Evolutionary conservation across 2,329 filamentous ascomycete species (phyloP), one percentile per base, ranked within the genome.

Genomic region (Penicillium corylophilum): DNA sequence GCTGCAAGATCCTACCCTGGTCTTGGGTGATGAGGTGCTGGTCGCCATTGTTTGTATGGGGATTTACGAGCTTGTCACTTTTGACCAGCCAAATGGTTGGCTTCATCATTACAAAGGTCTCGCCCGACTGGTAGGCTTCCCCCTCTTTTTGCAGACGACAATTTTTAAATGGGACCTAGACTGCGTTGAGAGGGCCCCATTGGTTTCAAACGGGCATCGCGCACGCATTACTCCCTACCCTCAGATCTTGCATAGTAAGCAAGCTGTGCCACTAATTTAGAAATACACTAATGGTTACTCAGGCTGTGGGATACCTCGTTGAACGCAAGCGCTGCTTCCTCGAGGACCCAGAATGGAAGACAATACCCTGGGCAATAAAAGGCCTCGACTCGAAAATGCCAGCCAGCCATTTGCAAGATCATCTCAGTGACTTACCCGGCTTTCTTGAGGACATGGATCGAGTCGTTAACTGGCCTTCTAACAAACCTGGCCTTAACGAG

Each of bases 241-340:
- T 57, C 5, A 40, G 54, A 50, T 48, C 49, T 35, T 47, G 33
- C n/a, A 53, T 59, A 35, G 57, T 55, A 33, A 54, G 52, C 18
- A 10, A 31, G n/a, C n/a, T n/a, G n/a, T n/a, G n/a, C n/a, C n/a
- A n/a, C n/a, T n/a, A 6, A 3, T 24, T 9, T 26, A 13, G 16
- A 4, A 10, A 3, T 18, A 3, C 1, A 16, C 20, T 48, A 9
- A 48, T 4, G 9, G 3, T 2, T n/a, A n/a, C 5, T 8, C 3
- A 58, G 55, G 18, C 50, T 1, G 23, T 54, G 2, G 54, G 50
- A 22, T 50, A 50, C 15, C 38, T 57, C 12, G 24, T 57, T 16
- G 46, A 57, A 15, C 52, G 54, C 6, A 57, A 59, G 46, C 50
- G 40, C 23, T 57, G 50, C n/a, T 57, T 59, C 15, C 41, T 59